Conservation (phyloP, 2,329 filamentous ascomycete genomes). For the Neopestalotiopsis sp. region DNA sequence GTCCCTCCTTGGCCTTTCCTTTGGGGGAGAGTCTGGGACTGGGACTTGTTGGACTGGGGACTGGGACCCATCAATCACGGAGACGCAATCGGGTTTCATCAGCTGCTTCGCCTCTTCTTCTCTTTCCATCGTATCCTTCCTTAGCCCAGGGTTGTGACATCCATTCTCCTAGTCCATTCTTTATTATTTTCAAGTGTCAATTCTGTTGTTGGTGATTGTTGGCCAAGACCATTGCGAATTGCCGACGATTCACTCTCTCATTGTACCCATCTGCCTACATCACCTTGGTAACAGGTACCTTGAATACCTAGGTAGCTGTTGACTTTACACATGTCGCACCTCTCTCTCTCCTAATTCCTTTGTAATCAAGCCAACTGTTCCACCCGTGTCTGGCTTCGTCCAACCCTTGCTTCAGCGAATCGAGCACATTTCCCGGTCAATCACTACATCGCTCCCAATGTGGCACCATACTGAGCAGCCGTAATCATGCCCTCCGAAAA, state of each 20-base stretch:
- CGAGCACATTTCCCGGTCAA: background rate
- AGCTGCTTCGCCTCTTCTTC: constrained; percentile 2
- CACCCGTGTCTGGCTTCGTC: background rate
- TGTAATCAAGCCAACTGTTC: background rate
- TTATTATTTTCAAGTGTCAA: background rate
- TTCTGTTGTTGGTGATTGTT: background rate
- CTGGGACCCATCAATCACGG: background rate
- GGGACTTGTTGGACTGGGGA: no score
- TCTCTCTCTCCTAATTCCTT: constrained; percentile 4
- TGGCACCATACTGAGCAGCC: background rate
- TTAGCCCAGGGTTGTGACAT: background rate
- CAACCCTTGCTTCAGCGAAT: background rate
- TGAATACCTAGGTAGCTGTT: no score
- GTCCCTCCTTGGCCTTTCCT: background rate
- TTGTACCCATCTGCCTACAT: no score
- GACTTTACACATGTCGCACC: background rate
- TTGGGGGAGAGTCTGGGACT: no score
- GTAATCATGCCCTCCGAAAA: constrained; percentile 53
- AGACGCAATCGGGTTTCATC: constrained; percentile 6
- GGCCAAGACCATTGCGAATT: background rate
- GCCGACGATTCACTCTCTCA: background rate
- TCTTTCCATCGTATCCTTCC: background rate
- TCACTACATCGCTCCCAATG: constrained; percentile 14
- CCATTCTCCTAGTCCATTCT: constrained; percentile 3
- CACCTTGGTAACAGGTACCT: no score